A percentile compares a stretch with the other conserved stretches of the same genome.
These are phyloP conservation scores for Cryptomeria japonica DNA, from an alignment of 75 land plant species.

Conservation along the genomic window DNA sequence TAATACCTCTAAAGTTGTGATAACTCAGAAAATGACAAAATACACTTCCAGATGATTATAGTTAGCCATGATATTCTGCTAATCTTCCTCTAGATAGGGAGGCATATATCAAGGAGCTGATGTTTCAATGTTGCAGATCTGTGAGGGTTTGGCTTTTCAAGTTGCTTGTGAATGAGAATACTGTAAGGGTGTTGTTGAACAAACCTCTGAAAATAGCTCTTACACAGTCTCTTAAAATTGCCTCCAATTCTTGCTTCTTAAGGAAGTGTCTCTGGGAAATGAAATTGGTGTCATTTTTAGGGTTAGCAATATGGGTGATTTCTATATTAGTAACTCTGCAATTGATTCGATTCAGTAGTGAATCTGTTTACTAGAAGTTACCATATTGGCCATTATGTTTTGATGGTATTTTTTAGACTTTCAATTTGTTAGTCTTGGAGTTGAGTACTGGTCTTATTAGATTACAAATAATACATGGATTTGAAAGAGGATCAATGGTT, in stretches of 20 bases:
- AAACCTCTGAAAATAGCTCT: not conserved
- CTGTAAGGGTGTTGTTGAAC: not conserved
- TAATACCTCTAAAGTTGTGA: not conserved
- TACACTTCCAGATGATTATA: no score
- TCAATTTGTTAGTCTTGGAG: not conserved
- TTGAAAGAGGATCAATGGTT: no score
- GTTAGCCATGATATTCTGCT: not conserved
- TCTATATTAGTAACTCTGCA: not conserved
- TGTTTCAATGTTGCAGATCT: not conserved
- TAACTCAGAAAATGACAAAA: not conserved
- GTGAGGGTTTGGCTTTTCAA: not conserved
- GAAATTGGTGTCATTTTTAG: not conserved
- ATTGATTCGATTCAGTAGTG: not conserved
- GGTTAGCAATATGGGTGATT: not conserved
- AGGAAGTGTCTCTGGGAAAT: not conserved
- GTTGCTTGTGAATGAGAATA: not conserved
- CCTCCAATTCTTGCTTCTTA: not conserved
- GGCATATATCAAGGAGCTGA: not conserved
- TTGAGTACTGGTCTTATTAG: no score
- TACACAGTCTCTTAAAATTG: not conserved
- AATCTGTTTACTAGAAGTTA: not conserved
- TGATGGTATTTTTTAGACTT: no score
- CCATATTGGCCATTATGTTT: not conserved
- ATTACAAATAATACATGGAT: no score
- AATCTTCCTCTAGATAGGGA: not conserved